Base-by-base conservation (phyloP, 192 early-diverging fungal species). In the Spizellomyces sp. region DNA sequence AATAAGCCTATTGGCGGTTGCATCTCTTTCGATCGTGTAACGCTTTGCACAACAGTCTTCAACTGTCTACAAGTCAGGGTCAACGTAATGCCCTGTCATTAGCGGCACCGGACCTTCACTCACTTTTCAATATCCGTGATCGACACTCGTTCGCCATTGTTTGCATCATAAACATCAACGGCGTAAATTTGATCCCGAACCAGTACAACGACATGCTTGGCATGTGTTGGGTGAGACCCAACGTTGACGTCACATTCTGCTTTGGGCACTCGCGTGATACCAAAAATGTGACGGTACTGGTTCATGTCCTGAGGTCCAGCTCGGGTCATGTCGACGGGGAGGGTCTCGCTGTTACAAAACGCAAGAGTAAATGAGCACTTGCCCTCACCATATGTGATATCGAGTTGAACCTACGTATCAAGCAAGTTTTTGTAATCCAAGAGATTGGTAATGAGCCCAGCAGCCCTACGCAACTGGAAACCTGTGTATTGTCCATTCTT, bases 401-500 rank as follows among this genome's bases (percentile, higher is more conserved):
- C 27, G 27, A 36, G 17, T 75, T 90, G 87, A 36, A 36, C 27
- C 27, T 36, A 36, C 27, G 74, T 84, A 67, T 90, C 85, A 19
- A 97, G 22, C 6, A 77, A 70, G 45, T 95, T 89, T 77, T 91
- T 92, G 82, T 88, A 95, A 56, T 92, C 84, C 9, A 97, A 78
- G 42, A 85, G 66, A 58, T 81, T 78, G 21, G 81, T 79, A 42
- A 90, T 84, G 48, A 93, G 71, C 44, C 88, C 88, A 5, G 92
- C 95, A 1, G 94, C 93, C 48, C 95, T 83, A 47, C 83, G 84
- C 9, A 95, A 76, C 78, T 97, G 95, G 69, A 90, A 90, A 47
- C 87, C 82, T 19, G 90, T 87, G 70, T 88, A 95, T 41, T 75
- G 64, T 22, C 60, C 71, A 15, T 17, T 69, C n/a, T 27, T 47